A percentile compares a stretch with the other conserved stretches of the same genome.
These are phyloP conservation scores for Collariella sp. DNA, from an alignment of 495 filamentous ascomycete species.

Conservation along the genomic window DNA sequence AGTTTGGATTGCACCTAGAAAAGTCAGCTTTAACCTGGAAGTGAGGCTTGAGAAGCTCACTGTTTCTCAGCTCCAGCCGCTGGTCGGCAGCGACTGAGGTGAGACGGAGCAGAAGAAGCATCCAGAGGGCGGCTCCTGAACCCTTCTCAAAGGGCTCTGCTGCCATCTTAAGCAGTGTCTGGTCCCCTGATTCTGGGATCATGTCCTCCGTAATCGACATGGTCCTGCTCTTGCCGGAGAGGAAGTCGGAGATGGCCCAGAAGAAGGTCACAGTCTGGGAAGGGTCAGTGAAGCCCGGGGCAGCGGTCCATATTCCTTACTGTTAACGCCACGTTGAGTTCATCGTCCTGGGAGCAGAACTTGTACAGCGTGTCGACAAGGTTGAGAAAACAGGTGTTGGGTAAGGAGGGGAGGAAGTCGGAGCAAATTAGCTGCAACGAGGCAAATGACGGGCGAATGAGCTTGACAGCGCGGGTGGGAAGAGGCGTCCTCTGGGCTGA, in stretches of 20 bases:
- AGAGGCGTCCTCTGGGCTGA: slow-evolving; percentile 19
- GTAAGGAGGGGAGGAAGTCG: slow-evolving; percentile 77
- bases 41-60: too few species aligned
- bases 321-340: slow-evolving; percentile 92
- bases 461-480: slow-evolving; percentile 55
- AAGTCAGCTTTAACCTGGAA: slow-evolving; percentile 15
- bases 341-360: slow-evolving; percentile 79
- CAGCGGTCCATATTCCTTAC: slow-evolving; percentile 32
- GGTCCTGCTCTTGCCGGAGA: slow-evolving; percentile 44
- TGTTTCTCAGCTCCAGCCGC: slow-evolving; percentile 81
- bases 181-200: slow-evolving; percentile 42
- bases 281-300: slow-evolving; percentile 16
- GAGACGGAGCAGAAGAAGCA: slow-evolving; percentile 70
- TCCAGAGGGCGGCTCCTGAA: slow-evolving; percentile 64
- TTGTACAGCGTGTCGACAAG: slow-evolving; percentile 81
- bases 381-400: slow-evolving; percentile 67
- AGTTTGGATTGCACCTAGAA: slow-evolving; percentile 67
- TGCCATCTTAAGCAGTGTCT: slow-evolving; percentile 42
- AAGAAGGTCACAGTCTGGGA: slow-evolving; percentile 78
- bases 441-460: slow-evolving; percentile 77
- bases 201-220: slow-evolving; percentile 42
- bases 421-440: slow-evolving; percentile 89
- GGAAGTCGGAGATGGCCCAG: slow-evolving; percentile 87
- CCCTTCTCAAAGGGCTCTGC: slow-evolving; percentile 40
- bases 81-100: slow-evolving; percentile 67